These are phyloP conservation scores for Neurospora sp. DNA, from an alignment of 495 filamentous ascomycete genomes.

Conservation along the genomic window DNA sequence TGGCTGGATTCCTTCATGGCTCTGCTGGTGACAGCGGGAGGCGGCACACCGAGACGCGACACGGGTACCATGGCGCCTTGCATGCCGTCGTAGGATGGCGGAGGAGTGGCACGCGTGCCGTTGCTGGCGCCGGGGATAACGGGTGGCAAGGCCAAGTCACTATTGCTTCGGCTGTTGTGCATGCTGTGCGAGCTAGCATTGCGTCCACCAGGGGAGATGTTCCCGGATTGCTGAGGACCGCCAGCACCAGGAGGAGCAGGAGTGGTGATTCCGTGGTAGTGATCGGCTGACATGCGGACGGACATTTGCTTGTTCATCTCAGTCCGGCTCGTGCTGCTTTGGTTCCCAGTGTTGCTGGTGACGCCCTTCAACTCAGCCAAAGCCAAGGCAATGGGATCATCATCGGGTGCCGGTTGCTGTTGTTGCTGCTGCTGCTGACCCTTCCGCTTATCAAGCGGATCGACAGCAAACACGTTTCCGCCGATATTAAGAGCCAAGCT, in stretches of 20 bases:
- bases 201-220: conserved; percentile 41
- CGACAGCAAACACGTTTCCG: conserved; percentile 92
- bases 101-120: conserved; percentile 58
- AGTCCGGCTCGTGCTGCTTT: not conserved
- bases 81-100: conserved; percentile 75
- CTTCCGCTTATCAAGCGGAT: conserved; percentile 56
- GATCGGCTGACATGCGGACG: conserved; percentile 79
- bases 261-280: conserved; percentile 82
- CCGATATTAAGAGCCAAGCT: conserved; percentile 95
- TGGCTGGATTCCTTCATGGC: conserved; percentile 91
- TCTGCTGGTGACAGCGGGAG: conserved; percentile 81
- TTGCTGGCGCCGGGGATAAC: conserved; percentile 35
- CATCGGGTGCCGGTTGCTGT: conserved; percentile 26
- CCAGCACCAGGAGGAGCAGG: conserved; percentile 58
- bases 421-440: conserved; percentile 19
- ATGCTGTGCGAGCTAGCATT: conserved; percentile 18
- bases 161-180: not conserved
- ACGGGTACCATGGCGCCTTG: conserved; percentile 67
- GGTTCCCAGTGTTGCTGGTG: conserved; percentile 9
- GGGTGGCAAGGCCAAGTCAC: conserved; percentile 34
- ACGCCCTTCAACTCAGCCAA: conserved; percentile 87
- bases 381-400: conserved; percentile 86
- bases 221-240: conserved; percentile 22
- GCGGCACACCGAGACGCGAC: conserved; percentile 73
- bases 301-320: conserved; percentile 50